Conservation (phyloP, 2,329 filamentous ascomycete genomes). For the Bipolaris gigantea region DNA sequence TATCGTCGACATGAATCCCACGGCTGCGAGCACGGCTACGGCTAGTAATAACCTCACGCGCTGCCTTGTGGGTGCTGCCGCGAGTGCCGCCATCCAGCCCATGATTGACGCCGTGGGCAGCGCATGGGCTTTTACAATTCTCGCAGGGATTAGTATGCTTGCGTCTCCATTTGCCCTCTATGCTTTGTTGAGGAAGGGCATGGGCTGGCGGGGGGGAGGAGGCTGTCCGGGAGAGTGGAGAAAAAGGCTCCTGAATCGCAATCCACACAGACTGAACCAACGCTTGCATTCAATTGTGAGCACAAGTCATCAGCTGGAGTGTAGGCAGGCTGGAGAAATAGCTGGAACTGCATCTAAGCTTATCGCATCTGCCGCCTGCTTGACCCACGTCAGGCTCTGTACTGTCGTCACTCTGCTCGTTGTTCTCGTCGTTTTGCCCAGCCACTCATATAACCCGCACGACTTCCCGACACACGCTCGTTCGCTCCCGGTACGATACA, state of each 20-base stretch:
- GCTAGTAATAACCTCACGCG: not conserved
- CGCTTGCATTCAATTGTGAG: not conserved
- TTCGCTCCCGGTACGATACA: not conserved
- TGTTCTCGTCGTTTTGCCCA: not conserved
- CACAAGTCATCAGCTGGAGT: not conserved
- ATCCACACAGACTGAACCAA: not conserved
- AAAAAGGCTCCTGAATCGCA: not conserved
- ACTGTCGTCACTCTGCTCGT: not conserved
- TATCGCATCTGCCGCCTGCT: not conserved
- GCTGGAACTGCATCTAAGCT: not conserved
- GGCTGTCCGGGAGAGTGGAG: not conserved
- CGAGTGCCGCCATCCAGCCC: not conserved
- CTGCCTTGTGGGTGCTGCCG: not conserved
- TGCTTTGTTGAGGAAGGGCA: not conserved
- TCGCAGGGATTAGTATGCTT: not conserved
- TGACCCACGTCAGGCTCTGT: not conserved
- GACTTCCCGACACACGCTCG: not conserved
- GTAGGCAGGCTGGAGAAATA: not conserved
- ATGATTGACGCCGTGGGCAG: not conserved
- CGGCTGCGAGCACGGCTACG: not conserved
- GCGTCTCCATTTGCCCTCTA: not conserved
- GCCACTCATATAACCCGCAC: not conserved
- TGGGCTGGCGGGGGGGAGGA: not conserved
- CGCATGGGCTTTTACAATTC: conserved; percentile 1
- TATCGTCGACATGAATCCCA: not conserved